These are phyloP conservation scores for Centella asiatica DNA, from an alignment of 129 eudicot genomes.

Conservation along the genomic window DNA sequence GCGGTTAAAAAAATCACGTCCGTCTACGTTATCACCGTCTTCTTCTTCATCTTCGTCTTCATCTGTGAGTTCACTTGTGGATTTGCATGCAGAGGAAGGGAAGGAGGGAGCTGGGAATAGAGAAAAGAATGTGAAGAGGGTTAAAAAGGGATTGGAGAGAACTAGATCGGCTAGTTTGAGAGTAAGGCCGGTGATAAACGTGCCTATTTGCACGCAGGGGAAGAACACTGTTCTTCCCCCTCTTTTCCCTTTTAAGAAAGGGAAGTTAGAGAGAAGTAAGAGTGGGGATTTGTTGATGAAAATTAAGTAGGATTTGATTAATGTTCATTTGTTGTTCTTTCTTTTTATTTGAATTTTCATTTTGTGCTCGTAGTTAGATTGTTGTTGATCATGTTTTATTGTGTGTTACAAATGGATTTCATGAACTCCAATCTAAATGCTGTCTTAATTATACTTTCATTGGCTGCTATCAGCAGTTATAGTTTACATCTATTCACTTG, in stretches of 20 bases:
- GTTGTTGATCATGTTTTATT: too few species aligned
- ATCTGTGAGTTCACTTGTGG: slow-evolving; percentile 34
- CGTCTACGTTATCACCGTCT: slow-evolving; percentile 45
- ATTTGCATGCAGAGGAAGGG: slow-evolving; percentile 23
- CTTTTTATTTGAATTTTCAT: neutral
- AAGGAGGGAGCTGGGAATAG: slow-evolving; percentile 31
- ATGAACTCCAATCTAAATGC: neutral
- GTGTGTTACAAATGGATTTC: too few species aligned
- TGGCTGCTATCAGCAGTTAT: too few species aligned
- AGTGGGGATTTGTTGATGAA: neutral
- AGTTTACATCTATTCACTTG: too few species aligned
- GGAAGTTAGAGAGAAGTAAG: slow-evolving; percentile 42
- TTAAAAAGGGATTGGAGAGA: slow-evolving; percentile 67
- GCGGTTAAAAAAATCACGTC: slow-evolving; percentile 55
- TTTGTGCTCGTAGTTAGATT: too few species aligned
- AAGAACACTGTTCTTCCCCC: slow-evolving; percentile 64
- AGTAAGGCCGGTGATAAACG: slow-evolving; percentile 69
- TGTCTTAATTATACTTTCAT: neutral
- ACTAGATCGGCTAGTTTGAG: slow-evolving; percentile 65
- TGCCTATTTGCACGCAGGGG: slow-evolving; percentile 57
- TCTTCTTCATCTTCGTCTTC: slow-evolving; percentile 56
- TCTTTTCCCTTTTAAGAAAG: slow-evolving; percentile 54
- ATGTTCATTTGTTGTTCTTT: neutral
- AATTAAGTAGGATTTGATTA: neutral
- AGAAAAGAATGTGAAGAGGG: slow-evolving; percentile 43